Conservation (phyloP, 768 basidiomycete species). For the Cantharellus cinnabarinus region DNA sequence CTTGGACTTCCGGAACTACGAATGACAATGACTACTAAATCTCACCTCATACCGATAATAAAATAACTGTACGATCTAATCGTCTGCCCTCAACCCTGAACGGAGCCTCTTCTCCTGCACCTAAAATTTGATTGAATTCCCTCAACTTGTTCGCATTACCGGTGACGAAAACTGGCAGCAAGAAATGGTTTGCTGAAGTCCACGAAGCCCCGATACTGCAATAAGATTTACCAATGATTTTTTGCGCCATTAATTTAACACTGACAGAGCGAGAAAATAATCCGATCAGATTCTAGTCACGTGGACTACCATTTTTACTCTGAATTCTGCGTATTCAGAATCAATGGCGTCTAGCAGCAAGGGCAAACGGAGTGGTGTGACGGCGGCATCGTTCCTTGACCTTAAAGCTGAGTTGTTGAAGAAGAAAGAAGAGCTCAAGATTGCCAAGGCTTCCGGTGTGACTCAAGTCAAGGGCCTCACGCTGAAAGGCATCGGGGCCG, state of each 20-base stretch:
- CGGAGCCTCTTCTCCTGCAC: constrained; percentile 32
- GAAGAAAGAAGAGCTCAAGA: constrained; percentile 40
- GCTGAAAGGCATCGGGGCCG: constrained; percentile 51
- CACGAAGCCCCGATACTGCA: neutral
- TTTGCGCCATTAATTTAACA: neutral
- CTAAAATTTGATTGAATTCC: constrained; percentile 73
- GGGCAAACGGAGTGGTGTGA: constrained; percentile 47
- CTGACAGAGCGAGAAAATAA: neutral
- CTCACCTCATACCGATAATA: neutral
- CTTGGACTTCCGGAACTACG: constrained; percentile 84
- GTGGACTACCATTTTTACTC: no score
- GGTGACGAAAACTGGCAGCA: constrained; percentile 67
- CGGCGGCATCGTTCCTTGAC: constrained; percentile 60
- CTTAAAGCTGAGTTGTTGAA: constrained; percentile 40
- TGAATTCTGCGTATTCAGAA: no score
- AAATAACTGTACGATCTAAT: constrained; percentile 46
- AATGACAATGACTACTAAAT: neutral
- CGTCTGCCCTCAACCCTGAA: constrained; percentile 56
- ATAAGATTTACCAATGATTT: neutral
- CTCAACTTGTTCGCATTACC: constrained; percentile 83
- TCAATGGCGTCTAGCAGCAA: constrained; percentile 12
- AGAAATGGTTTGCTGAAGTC: no score
- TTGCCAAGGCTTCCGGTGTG: constrained; percentile 35
- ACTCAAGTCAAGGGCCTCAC: neutral
- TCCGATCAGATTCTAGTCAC: no score